Evolutionary conservation across 192 early-diverging fungal species (phyloP).

Genomic region (Spinellus fusiger): DNA sequence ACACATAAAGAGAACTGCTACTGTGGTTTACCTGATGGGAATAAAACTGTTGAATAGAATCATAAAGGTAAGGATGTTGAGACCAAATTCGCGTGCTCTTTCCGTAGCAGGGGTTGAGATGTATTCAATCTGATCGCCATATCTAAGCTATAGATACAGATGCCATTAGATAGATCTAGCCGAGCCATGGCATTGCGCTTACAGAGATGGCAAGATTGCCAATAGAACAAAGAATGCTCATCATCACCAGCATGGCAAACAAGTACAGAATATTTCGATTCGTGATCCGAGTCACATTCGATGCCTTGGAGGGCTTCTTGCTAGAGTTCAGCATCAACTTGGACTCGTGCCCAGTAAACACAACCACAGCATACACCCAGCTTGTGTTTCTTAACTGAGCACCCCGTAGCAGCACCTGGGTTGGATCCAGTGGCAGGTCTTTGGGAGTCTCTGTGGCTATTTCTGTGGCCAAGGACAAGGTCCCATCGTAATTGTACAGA

Average conservation of each 20-base stretch:
- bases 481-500: slow-evolving; percentile 86
- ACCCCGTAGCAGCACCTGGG: slow-evolving; percentile 83
- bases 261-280: slow-evolving; percentile 84
- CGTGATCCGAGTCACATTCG: slow-evolving; percentile 33
- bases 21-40: slow-evolving; percentile 67
- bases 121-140: slow-evolving; percentile 25
- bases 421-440: slow-evolving; percentile 82
- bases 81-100: slow-evolving; percentile 57
- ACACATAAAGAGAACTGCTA: background rate
- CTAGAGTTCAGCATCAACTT: slow-evolving; percentile 89
- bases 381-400: slow-evolving; percentile 89
- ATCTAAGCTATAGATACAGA: background rate
- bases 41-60: slow-evolving; percentile 99
- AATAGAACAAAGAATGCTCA: slow-evolving; percentile 84
- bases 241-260: slow-evolving; percentile 78
- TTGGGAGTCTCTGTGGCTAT: slow-evolving; percentile 35
- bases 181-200: too few species aligned
- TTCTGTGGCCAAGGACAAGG: slow-evolving; percentile 26
- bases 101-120: slow-evolving; percentile 20
- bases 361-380: slow-evolving; percentile 85
- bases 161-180: too few species aligned
- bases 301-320: slow-evolving; percentile 36
- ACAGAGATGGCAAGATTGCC: slow-evolving; percentile 63
- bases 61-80: slow-evolving; percentile 91
- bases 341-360: slow-evolving; percentile 94